Evolutionary conservation across 495 filamentous ascomycete genomes (phyloP).

Genomic region (Aspergillus bertholletiae): DNA sequence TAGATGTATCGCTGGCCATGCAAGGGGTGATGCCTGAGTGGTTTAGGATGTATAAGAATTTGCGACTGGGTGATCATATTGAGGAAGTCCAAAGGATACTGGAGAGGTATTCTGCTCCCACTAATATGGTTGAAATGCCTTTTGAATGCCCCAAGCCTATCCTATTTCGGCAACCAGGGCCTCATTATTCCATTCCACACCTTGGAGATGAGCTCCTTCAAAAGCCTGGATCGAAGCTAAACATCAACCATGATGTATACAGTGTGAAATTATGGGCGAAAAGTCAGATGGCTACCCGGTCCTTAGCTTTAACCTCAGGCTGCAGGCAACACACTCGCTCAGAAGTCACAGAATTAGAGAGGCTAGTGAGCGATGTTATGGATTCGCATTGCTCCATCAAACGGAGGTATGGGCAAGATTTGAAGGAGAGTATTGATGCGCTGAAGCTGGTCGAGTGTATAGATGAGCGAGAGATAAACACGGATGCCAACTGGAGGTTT

Average conservation of each 20-base stretch:
- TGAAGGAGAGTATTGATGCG: conserved; percentile 23
- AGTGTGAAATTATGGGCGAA: not conserved
- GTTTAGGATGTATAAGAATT: conserved; percentile 42
- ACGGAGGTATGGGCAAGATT: conserved; percentile 35
- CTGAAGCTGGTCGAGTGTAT: conserved; percentile 10
- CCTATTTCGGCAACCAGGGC: not conserved
- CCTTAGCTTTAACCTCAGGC: not conserved
- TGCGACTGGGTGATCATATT: conserved; percentile 40
- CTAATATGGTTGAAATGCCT: not conserved
- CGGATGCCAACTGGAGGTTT: not conserved
- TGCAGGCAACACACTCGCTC: not conserved
- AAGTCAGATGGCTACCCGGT: not conserved
- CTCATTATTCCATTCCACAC: conserved; percentile 4
- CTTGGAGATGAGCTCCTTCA: conserved; percentile 7
- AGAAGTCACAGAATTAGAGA: conserved; percentile 28
- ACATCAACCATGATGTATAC: not conserved
- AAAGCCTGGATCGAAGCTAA: conserved; percentile 11
- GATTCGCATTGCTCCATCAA: conserved; percentile 25
- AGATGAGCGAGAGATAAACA: not conserved
- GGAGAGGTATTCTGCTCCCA: conserved; percentile 1
- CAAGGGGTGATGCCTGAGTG: conserved; percentile 43
- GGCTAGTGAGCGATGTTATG: conserved; percentile 24
- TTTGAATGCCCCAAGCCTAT: not conserved
- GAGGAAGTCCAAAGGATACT: conserved; percentile 18
- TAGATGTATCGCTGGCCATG: conserved; percentile 35